phyloP scores from a whole-genome alignment of 371 early-diverging fungal genomes.

The Batkoa obscura region DNA sequence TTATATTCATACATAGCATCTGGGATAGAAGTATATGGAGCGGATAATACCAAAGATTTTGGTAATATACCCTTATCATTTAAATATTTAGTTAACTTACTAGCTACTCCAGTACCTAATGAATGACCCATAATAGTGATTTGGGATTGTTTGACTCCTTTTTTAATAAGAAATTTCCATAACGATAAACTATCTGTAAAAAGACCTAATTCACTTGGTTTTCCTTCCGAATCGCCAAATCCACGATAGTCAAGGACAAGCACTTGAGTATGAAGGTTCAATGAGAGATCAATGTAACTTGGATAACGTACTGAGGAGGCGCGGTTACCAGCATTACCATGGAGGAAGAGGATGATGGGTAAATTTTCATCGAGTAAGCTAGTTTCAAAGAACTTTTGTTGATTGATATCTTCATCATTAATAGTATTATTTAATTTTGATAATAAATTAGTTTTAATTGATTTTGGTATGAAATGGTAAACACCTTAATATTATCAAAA shows the following conservation, averaged over 20 bases:
- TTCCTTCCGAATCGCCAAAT: background rate
- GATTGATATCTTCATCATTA: too few relatives aligned
- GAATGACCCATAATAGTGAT: conserved; percentile 3
- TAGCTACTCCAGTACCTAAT: background rate
- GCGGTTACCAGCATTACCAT: conserved; percentile 3
- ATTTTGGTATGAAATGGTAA: too few relatives aligned
- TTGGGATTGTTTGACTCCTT: background rate
- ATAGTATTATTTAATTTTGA: too few relatives aligned
- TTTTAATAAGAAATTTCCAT: background rate
- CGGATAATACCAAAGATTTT: background rate
- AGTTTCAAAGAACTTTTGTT: too few relatives aligned
- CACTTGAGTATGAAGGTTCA: background rate
- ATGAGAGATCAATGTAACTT: background rate
- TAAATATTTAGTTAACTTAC: background rate
- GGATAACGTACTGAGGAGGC: background rate
- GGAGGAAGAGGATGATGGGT: background rate
- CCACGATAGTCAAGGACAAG: conserved; percentile 1
- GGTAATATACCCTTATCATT: background rate
- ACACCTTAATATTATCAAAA: too few relatives aligned
- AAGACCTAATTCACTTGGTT: background rate
- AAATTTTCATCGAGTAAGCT: too few relatives aligned
- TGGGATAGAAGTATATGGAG: background rate
- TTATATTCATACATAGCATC: background rate
- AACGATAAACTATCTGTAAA: background rate
- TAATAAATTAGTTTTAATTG: too few relatives aligned